Evolutionary conservation across 805 yeast species (phyloP), one percentile per base, ranked within the genome.

Genomic region (Wickerhamiella bombiphila): DNA sequence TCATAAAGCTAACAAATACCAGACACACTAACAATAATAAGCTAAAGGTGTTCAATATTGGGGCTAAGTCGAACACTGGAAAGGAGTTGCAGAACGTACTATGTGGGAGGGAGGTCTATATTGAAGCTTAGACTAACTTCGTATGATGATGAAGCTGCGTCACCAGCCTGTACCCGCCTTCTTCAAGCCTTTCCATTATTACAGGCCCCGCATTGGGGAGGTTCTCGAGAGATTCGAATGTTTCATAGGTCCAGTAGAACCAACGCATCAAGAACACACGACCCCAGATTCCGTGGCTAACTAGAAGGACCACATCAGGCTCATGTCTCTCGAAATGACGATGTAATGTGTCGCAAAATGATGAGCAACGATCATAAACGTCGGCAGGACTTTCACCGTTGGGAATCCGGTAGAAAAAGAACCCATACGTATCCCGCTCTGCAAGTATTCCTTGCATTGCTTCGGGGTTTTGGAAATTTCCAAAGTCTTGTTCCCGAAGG

Each of bases 351-450:
- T 83, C 94, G 54, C 83, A 83, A 56, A 86, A 86, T 13, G 91
- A 80, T 2, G 94, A 80, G 44, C 86, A 78, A 34, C 96, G 65
- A 57, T 86, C 95, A 57, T 74, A 86, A 7, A 86, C 95, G 57
- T 86, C 96, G 0, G 96, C 96, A 0, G 95, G 96, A 50, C 91
- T 77, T 57, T 86, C 96, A 8, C 96, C 96, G 50, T 80, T 75
- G 3, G 94, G 94, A 22, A 86, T 86, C 39, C 96, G 60, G 55
- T 80, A 86, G 57, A 86, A 86, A 52, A 78, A 78, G 55, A 76
- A 81, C 0, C 96, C 96, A 58, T 86, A 86, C 43, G 74, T 72
- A 0, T 93, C 86, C 34, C 96, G 61, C 49, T 81, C 93, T 39
- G 69, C 68, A 83, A 94, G 78, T 24, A 83, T 77, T 47, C 66